Evolutionary conservation across 345 rosid species (phyloP).

Genomic region (Murraya koenigii): DNA sequence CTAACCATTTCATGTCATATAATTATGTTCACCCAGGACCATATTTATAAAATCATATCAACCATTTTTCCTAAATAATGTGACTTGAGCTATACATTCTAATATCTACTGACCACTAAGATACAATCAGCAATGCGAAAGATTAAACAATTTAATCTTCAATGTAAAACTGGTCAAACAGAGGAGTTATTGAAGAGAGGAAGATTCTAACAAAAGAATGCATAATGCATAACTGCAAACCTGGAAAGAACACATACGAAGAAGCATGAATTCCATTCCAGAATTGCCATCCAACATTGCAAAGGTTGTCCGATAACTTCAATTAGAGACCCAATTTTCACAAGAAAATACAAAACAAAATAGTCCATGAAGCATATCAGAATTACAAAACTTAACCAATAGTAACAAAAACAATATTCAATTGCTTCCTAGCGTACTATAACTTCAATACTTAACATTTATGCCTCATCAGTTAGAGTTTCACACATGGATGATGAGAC

Average conservation of each 20-base stretch:
- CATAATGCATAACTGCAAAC: constrained; percentile 28
- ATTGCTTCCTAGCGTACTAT: neutral
- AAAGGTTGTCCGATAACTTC: constrained; percentile 28
- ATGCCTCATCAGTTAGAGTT: neutral
- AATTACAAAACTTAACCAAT: constrained; percentile 8
- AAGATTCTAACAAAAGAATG: constrained; percentile 1
- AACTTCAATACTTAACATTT: neutral
- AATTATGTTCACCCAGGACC: neutral
- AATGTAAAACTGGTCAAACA: neutral
- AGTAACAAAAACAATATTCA: neutral
- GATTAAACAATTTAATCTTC: neutral
- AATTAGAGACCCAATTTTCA: constrained; percentile 21
- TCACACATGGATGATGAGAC: neutral
- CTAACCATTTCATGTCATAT: neutral
- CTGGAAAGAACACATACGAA: constrained; percentile 23
- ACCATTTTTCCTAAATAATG: neutral
- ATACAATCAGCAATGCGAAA: neutral
- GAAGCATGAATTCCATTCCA: constrained; percentile 37
- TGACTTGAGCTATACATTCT: neutral
- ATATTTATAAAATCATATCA: neutral
- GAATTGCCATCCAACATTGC: constrained; percentile 28
- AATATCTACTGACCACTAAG: neutral
- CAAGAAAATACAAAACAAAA: constrained; percentile 10
- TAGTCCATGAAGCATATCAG: constrained; percentile 9
- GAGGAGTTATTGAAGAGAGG: neutral